Evolutionary conservation across 805 yeast genomes (phyloP).

Genomic region (Lipomyces oligophaga): DNA sequence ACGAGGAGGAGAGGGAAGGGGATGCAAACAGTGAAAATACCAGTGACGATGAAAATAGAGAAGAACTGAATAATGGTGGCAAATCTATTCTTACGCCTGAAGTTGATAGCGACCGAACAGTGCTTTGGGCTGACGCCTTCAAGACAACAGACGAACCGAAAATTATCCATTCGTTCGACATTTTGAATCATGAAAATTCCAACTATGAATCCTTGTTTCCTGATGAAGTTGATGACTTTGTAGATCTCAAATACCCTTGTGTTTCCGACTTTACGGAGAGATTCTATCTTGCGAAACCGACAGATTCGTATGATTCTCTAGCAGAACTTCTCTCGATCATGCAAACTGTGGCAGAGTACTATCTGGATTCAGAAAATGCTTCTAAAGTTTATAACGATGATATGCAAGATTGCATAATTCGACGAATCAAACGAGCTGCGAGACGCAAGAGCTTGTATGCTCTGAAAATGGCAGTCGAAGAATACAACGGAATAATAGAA

Average conservation of each 20-base stretch:
- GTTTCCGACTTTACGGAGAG: constrained; percentile 13
- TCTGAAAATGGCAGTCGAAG: constrained; percentile 39
- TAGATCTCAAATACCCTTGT: constrained; percentile 22
- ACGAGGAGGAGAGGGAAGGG: constrained; percentile 2
- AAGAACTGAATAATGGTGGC: neutral
- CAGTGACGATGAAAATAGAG: neutral
- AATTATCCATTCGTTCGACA: constrained; percentile 5
- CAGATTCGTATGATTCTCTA: constrained; percentile 55
- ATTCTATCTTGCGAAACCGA: constrained; percentile 14
- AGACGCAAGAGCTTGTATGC: constrained; percentile 34
- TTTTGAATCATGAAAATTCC: neutral
- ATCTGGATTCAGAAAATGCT: constrained; percentile 39
- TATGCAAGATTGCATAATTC: constrained; percentile 36
- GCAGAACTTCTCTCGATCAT: constrained; percentile 54
- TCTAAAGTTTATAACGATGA: constrained; percentile 10
- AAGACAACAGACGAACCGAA: neutral
- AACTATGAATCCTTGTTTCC: constrained; percentile 9
- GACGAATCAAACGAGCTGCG: constrained; percentile 34
- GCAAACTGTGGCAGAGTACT: constrained; percentile 42
- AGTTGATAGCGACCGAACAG: neutral
- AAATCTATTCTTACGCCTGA: neutral
- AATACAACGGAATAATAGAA: constrained; percentile 45
- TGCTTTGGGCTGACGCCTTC: constrained; percentile 1
- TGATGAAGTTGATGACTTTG: constrained; percentile 6
- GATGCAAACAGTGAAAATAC: neutral